Evolutionary conservation across 148 eudicot genomes (phyloP).

Genomic region (Simmondsia chinensis): DNA sequence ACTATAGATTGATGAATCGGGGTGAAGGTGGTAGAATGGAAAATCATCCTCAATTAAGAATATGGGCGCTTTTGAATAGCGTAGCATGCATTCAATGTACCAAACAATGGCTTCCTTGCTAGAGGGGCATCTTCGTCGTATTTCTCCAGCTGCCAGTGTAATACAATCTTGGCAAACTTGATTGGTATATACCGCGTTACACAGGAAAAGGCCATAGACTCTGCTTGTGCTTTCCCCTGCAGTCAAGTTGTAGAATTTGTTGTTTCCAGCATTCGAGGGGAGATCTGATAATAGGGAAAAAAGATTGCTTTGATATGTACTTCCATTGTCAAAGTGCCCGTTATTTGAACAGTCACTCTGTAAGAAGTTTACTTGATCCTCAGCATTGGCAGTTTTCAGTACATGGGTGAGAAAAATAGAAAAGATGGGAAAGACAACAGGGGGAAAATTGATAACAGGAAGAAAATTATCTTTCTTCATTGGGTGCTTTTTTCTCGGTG

Average conservation of each 20-base stretch:
- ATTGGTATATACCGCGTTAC: constrained; percentile 2
- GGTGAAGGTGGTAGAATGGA: neutral
- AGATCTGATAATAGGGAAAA: constrained; percentile 7
- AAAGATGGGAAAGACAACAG: neutral
- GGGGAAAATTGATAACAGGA: neutral
- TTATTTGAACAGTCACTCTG: constrained; percentile 1
- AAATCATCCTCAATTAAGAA: constrained; percentile 6
- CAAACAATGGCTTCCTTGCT: constrained; percentile 10
- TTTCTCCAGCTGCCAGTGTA: neutral
- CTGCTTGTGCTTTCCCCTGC: constrained; percentile 1
- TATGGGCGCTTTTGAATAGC: constrained; percentile 12
- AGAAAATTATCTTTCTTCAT: too few species aligned
- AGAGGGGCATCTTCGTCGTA: constrained; percentile 7
- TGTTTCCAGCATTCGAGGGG: constrained; percentile 9
- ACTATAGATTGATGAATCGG: neutral
- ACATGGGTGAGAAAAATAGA: neutral
- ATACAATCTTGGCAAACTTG: constrained; percentile 10
- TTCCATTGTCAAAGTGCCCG: constrained; percentile 9
- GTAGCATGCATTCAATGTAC: constrained; percentile 9
- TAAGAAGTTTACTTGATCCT: neutral
- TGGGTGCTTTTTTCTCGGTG: too few species aligned
- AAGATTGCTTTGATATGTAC: constrained; percentile 7
- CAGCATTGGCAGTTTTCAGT: constrained; percentile 1
- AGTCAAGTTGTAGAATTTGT: constrained; percentile 9
- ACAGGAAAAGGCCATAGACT: constrained; percentile 16